phyloP scores from a whole-genome alignment of 2,329 filamentous ascomycete species.

The Trichoderma lentiforme region DNA sequence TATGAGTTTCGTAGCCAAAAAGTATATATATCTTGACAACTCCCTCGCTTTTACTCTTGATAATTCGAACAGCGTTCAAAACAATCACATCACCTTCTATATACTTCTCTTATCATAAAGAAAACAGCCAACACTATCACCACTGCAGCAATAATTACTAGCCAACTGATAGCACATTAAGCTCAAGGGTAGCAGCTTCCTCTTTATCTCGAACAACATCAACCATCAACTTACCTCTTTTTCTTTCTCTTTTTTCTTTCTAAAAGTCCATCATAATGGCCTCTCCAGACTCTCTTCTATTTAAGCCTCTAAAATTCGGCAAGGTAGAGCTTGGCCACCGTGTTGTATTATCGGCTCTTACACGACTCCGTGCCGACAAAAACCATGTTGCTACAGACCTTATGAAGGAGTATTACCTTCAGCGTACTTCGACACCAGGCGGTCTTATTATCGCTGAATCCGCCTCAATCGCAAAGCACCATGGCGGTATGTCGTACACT shows the following conservation, averaged over 20 bases:
- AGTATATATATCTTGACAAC: not conserved
- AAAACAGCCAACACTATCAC: not conserved
- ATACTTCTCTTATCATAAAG: not conserved
- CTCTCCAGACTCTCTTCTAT: not conserved
- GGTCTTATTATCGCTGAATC: not conserved
- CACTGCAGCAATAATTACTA: not conserved
- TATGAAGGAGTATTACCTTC: not conserved
- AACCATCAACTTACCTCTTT: not conserved
- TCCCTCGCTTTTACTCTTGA: not conserved
- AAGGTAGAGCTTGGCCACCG: not conserved
- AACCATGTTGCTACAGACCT: not conserved
- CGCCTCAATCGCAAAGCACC: constrained; percentile 37
- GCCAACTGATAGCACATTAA: not conserved
- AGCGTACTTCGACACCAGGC: not conserved
- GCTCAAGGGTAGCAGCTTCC: not conserved
- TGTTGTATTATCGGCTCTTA: not conserved
- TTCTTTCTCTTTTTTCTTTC: not conserved
- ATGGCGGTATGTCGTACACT: constrained; percentile 30
- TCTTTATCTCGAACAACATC: not conserved
- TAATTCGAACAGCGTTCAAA: not conserved
- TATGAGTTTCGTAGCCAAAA: not conserved
- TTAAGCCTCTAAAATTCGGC: not conserved
- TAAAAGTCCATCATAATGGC: constrained; percentile 6
- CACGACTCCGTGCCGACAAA: not conserved
- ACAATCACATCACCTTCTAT: not conserved